Evolutionary conservation across 2,329 filamentous ascomycete species (phyloP), one percentile per base, ranked within the genome.

Genomic region (Leptoxyphium fumago): DNA sequence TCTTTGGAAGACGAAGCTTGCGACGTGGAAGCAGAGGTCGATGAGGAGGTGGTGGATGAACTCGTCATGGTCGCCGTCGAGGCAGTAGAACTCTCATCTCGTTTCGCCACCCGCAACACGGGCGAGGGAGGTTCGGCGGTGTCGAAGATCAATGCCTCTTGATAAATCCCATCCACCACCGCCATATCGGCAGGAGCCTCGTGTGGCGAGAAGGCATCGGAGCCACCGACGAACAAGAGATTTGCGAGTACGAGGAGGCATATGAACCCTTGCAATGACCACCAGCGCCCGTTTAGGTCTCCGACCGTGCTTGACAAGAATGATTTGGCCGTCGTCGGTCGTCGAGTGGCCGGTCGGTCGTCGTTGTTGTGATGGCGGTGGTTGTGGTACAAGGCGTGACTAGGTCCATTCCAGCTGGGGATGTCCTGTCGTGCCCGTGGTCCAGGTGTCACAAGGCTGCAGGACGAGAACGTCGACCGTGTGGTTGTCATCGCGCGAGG

Each of bases 71-170:
- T 45, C 10, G 41, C 43, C 18, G 48, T 46, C 14, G 48, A 48
- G 15, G 48, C 39, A 30, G 46, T 49, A 38, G 42, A 38, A 26
- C 43, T 44, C 32, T 50, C 49, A 40, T 53, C 47, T 45, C 54
- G 51, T 41, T 53, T 48, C 39, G 45, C 48, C 38, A 50, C 44
- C 41, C 57, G 43, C 21, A 42, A 48, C 52, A 53, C 52, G 15
- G 46, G 45, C 28, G 47, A 43, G 39, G 55, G 55, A 14, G 54
- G 51, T 41, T 50, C 48, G 29, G 54, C 52, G 40, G 47, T 45
- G 46, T 60, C 57, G 48, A 54, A 56, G 29, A 58, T 43, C 14
- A 57, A 49, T 43, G 32, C 32, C 15, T 36, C 32, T 13, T 36
- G 15, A 36, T 13, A 15, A 13, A 36, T 36, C 15, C 32, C 32